Percentiles rank a stretch among this genome's conserved stretches.
Conservation (phyloP, 1,284 basidiomycete species). For the Tylopilus sp. region DNA sequence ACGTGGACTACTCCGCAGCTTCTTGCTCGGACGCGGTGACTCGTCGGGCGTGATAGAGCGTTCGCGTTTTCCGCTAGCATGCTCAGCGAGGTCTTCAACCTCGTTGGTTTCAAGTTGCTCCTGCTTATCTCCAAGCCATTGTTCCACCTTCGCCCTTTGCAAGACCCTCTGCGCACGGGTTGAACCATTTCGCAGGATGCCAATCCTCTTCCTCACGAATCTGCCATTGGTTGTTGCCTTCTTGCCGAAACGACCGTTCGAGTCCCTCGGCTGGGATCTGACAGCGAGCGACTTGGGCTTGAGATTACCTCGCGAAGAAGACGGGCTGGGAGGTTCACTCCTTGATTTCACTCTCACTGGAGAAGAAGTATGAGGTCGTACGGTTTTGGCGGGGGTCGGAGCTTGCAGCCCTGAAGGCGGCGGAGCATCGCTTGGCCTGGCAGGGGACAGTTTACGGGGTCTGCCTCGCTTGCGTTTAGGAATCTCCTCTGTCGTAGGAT, state of each 20-base stretch:
- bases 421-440: slow-evolving; percentile 8
- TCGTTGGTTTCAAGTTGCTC: slow-evolving; percentile 21
- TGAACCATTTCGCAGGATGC: slow-evolving; percentile 25
- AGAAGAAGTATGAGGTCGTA: slow-evolving; percentile 17
- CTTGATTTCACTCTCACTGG: slow-evolving; percentile 24
- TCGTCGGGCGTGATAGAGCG: slow-evolving; percentile 23
- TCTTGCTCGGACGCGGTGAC: slow-evolving; percentile 28
- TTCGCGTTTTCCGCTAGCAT: slow-evolving; percentile 25
- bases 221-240: slow-evolving; percentile 51
- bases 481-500: slow-evolving; percentile 31
- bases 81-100: slow-evolving; percentile 12
- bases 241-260: slow-evolving; percentile 50
- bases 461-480: slow-evolving; percentile 38
- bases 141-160: slow-evolving; percentile 39
- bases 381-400: slow-evolving; percentile 14
- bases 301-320: slow-evolving; percentile 26
- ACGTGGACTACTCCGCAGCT: slow-evolving; percentile 17
- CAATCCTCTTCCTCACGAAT: slow-evolving; percentile 39
- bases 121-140: slow-evolving; percentile 33
- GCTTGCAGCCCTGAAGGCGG: slow-evolving; percentile 12
- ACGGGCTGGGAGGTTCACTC: slow-evolving; percentile 26
- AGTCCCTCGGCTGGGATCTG: slow-evolving; percentile 47
- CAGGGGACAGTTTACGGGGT: slow-evolving; percentile 33
- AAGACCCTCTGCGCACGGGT: slow-evolving; percentile 41
- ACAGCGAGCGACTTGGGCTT: slow-evolving; percentile 47